Percentiles rank a stretch among this genome's conserved stretches.
phyloP scores from a whole-genome alignment of 2,329 filamentous ascomycete genomes.

The Chaetomium sp. region DNA sequence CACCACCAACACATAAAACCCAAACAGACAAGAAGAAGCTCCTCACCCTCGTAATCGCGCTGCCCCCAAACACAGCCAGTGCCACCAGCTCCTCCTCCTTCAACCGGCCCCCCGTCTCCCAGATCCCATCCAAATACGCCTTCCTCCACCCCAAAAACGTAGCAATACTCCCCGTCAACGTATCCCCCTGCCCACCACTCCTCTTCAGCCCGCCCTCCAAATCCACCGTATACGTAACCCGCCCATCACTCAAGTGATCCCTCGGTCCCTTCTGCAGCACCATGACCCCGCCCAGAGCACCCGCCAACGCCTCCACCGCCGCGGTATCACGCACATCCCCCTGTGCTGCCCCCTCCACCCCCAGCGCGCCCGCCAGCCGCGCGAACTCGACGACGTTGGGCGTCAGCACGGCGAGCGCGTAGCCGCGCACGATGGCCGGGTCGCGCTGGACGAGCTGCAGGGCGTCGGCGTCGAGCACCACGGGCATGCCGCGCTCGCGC shows the following conservation, averaged over 20 bases:
- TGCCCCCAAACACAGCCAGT: conserved; percentile 83
- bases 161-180: conserved; percentile 83
- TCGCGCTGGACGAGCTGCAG: conserved; percentile 74
- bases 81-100: conserved; percentile 60
- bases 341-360: conserved; percentile 59
- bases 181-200: conserved; percentile 93
- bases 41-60: conserved; percentile 77
- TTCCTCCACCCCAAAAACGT: conserved; percentile 87
- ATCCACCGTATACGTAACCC: conserved; percentile 73
- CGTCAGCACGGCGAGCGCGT: conserved; percentile 82
- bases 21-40: not conserved
- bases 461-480: conserved; percentile 92
- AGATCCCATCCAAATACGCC: conserved; percentile 81
- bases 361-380: conserved; percentile 74
- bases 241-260: conserved; percentile 83
- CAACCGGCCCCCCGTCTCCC: conserved; percentile 58
- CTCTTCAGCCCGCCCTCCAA: conserved; percentile 82
- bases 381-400: conserved; percentile 95
- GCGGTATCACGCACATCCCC: conserved; percentile 45
- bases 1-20: not conserved
- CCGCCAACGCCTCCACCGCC: conserved; percentile 67
- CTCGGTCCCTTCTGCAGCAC: conserved; percentile 85
- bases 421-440: conserved; percentile 78
- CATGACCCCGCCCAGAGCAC: conserved; percentile 81
- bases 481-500: conserved; percentile 68